Conservation (phyloP, 768 basidiomycete species). For the Tubosaeta sp. region DNA sequence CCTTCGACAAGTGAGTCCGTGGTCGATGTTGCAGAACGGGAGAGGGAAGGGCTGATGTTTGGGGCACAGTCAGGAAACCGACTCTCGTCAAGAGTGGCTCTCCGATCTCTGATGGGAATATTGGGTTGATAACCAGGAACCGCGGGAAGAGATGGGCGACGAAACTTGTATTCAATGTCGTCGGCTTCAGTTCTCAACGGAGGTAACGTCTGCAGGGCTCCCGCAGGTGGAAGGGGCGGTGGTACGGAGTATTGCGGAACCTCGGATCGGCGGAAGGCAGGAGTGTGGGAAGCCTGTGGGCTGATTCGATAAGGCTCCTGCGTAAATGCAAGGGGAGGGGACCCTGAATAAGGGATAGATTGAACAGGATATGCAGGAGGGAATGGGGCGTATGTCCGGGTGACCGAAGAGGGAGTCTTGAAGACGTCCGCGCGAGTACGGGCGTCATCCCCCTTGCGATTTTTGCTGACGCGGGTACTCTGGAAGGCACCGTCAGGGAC, state of each 20-base stretch:
- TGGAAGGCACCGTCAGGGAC: conserved; percentile 67
- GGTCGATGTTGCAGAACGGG: conserved; percentile 6
- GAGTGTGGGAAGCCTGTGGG: conserved; percentile 21
- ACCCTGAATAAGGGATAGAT: conserved; percentile 21
- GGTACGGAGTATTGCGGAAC: conserved; percentile 27
- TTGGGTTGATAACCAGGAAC: conserved; percentile 9
- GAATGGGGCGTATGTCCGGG: conserved; percentile 42
- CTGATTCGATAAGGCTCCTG: conserved; percentile 24
- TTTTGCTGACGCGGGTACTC: conserved; percentile 59
- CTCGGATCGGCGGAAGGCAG: conserved; percentile 21
- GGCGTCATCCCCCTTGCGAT: conserved; percentile 40
- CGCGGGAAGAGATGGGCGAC: conserved; percentile 29
- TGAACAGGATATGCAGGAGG: conserved; percentile 31
- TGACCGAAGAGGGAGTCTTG: conserved; percentile 28
- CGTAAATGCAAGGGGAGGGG: conserved; percentile 16
- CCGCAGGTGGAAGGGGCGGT: conserved; percentile 21
- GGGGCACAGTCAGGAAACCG: conserved; percentile 13
- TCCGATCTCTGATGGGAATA: conserved; percentile 10
- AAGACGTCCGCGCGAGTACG: conserved; percentile 31
- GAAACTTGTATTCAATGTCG: conserved; percentile 29
- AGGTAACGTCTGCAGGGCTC: conserved; percentile 21
- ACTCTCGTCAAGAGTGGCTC: conserved; percentile 11
- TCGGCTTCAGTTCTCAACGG: conserved; percentile 24
- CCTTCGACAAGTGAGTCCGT: conserved; percentile 6
- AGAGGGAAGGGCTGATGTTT: not conserved